Evolutionary conservation across 129 eudicot species (phyloP).

Genomic region (sunflower (Helianthus annuus)): HanXRQr2.0-SUNRISE NC_035443.2:138807597-138808096

Average conservation of each 20-base stretch:
- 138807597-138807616: too few species aligned
- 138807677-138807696: too few species aligned
- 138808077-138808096: background rate
- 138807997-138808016: conserved; percentile 87
- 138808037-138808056: conserved; percentile 57
- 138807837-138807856: conserved; percentile 50
- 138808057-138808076: background rate
- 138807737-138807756: conserved; percentile 17
- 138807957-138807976: conserved; percentile 95
- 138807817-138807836: conserved; percentile 14
- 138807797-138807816: conserved; percentile 2
- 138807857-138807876: conserved; percentile 86
- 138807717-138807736: conserved; percentile 13
- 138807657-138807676: too few species aligned
- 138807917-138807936: conserved; percentile 89
- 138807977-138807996: conserved; percentile 94
- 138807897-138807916: conserved; percentile 94
- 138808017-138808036: conserved; percentile 95
- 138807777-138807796: background rate
- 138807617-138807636: too few species aligned
- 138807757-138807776: background rate
- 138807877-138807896: conserved; percentile 77
- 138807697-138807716: background rate
- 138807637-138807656: too few species aligned
- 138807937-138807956: conserved; percentile 95